phyloP scores from a whole-genome alignment of 2,329 filamentous ascomycete genomes.

The Albophoma yamanashiensis region DNA sequence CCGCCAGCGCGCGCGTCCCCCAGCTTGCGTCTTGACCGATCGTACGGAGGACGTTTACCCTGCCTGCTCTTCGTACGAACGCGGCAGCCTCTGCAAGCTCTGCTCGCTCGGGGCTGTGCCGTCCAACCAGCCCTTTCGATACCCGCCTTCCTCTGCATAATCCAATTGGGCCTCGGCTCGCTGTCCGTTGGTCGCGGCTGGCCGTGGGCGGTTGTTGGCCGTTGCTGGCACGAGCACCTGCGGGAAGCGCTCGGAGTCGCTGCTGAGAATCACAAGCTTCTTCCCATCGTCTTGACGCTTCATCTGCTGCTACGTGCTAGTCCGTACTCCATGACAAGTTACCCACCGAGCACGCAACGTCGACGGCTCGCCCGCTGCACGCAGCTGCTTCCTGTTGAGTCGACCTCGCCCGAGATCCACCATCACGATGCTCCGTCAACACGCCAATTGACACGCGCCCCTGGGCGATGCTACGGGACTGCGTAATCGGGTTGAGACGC shows the following conservation, averaged over 20 bases:
- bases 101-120: not conserved
- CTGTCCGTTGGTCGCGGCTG: not conserved
- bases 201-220: not conserved
- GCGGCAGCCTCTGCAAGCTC: not conserved
- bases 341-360: conserved; percentile 1
- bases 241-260: not conserved
- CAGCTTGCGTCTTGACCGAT: not conserved
- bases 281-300: not conserved
- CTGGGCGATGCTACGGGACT: not conserved
- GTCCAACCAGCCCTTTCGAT: not conserved
- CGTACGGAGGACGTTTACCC: too few relatives aligned
- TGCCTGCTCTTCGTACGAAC: too few relatives aligned
- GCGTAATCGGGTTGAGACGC: not conserved
- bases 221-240: not conserved
- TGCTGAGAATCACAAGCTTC: not conserved
- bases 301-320: not conserved
- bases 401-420: not conserved
- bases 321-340: not conserved
- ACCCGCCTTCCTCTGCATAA: not conserved
- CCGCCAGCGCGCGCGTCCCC: not conserved
- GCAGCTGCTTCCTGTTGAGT: not conserved
- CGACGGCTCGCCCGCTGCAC: conserved; percentile 1
- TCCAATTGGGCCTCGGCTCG: not conserved
- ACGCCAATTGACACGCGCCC: not conserved
- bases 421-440: not conserved